Conservation (phyloP, 352 stramenopile genomes). For the Phytophthora brassicae region DNA sequence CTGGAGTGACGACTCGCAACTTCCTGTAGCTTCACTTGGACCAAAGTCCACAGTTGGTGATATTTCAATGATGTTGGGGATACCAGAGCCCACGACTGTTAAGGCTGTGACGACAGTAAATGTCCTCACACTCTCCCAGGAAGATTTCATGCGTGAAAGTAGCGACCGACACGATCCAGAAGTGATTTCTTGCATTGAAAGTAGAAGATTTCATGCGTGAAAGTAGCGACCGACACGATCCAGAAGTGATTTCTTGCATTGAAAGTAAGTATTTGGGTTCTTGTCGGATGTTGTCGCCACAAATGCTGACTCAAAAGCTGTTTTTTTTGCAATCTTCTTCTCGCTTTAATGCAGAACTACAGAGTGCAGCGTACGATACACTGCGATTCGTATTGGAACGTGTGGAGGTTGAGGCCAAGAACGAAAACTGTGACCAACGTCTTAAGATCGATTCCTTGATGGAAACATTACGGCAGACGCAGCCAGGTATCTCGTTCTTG, state of each 20-base stretch:
- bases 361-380: slow-evolving; percentile 52
- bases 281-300: neutral
- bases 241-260: slow-evolving; percentile 19
- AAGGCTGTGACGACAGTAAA: slow-evolving; percentile 39
- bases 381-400: slow-evolving; percentile 53
- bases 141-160: slow-evolving; percentile 45
- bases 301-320: neutral
- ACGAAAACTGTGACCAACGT: slow-evolving; percentile 43
- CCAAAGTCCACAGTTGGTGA: slow-evolving; percentile 40
- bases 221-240: slow-evolving; percentile 39
- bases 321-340: neutral
- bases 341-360: slow-evolving; percentile 32
- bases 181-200: slow-evolving; percentile 17
- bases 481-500: slow-evolving; percentile 13
- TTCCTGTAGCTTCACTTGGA: slow-evolving; percentile 40
- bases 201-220: slow-evolving; percentile 50
- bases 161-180: slow-evolving; percentile 39
- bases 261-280: slow-evolving; percentile 26
- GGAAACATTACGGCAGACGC: slow-evolving; percentile 27
- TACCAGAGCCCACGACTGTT: slow-evolving; percentile 40
- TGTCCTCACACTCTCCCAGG: slow-evolving; percentile 32
- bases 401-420: slow-evolving; percentile 47
- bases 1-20: slow-evolving; percentile 22
- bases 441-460: slow-evolving; percentile 37
- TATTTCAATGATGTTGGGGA: slow-evolving; percentile 39